These are phyloP conservation scores for Melaleuca quinquenervia DNA, from an alignment of 345 rosid species.

Conservation along the genomic window DNA sequence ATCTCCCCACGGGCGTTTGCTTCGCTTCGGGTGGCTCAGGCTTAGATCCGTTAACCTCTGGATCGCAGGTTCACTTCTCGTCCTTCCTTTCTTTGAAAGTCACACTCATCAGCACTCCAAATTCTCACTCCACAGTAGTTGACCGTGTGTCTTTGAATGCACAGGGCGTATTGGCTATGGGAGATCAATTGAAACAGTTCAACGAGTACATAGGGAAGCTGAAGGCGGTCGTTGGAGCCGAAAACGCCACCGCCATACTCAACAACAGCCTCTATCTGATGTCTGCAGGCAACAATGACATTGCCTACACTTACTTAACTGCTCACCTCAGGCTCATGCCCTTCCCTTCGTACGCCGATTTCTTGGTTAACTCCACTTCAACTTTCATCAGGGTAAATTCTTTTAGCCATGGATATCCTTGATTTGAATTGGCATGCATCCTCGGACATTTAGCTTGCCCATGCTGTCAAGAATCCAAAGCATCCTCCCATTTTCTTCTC, in stretches of 20 bases:
- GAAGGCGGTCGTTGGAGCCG: conserved; percentile 23
- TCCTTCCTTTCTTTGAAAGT: not conserved
- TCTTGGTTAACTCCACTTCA: conserved; percentile 17
- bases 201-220: conserved; percentile 30
- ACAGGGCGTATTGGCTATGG: conserved; percentile 26
- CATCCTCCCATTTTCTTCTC: not conserved
- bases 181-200: conserved; percentile 25
- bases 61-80: not conserved
- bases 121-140: not conserved
- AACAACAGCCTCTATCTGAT: conserved; percentile 13
- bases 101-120: not conserved
- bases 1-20: conserved; percentile 18
- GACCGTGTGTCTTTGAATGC: not conserved
- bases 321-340: conserved; percentile 3
- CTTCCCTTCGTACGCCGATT: conserved; percentile 19
- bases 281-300: conserved; percentile 47
- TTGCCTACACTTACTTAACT: conserved; percentile 32
- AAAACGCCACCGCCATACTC: conserved; percentile 12
- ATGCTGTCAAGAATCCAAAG: not conserved
- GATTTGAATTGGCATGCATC: not conserved
- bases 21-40: conserved; percentile 35
- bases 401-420: not conserved
- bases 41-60: conserved; percentile 10
- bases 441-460: not conserved
- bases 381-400: conserved; percentile 22